phyloP scores from a whole-genome alignment of 2,329 filamentous ascomycete genomes.

The Drechslera avenae region DNA sequence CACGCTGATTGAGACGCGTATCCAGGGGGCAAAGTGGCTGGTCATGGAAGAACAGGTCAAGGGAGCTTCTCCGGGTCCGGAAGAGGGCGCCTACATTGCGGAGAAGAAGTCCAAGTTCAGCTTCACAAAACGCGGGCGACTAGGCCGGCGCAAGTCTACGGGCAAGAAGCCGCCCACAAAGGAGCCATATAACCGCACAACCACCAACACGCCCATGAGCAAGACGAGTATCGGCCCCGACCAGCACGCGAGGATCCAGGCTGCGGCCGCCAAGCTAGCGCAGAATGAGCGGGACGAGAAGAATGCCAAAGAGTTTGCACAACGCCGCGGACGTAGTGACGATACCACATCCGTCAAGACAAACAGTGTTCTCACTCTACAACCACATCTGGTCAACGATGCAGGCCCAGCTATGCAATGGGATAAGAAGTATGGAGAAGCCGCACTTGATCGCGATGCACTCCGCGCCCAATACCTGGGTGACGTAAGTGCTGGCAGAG shows the following conservation, averaged over 20 bases:
- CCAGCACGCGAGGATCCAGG: slow-evolving; percentile 90
- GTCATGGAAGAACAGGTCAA: slow-evolving; percentile 97
- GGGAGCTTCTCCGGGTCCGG: slow-evolving; percentile 83
- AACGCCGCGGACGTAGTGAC: slow-evolving; percentile 61
- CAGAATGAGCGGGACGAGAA: slow-evolving; percentile 67
- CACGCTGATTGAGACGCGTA: slow-evolving; percentile 86
- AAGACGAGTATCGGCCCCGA: slow-evolving; percentile 87
- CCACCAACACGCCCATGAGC: slow-evolving; percentile 63
- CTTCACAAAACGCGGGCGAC: slow-evolving; percentile 72
- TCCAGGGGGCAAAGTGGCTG: slow-evolving; percentile 82
- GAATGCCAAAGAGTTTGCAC: slow-evolving; percentile 55
- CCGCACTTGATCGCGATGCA: slow-evolving; percentile 82
- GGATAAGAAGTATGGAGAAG: slow-evolving; percentile 94
- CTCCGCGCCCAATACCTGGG: slow-evolving; percentile 85
- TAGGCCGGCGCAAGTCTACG: slow-evolving; percentile 60
- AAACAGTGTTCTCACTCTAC: slow-evolving; percentile 85
- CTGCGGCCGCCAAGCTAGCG: slow-evolving; percentile 83
- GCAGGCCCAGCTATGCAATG: slow-evolving; percentile 95
- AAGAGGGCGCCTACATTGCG: slow-evolving; percentile 85
- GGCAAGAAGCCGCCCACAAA: slow-evolving; percentile 52
- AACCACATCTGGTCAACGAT: slow-evolving; percentile 81
- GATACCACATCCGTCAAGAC: slow-evolving; percentile 71
- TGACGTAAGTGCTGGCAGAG: slow-evolving; percentile 73
- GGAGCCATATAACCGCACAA: slow-evolving; percentile 58
- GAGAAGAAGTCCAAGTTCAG: slow-evolving; percentile 96